Evolutionary conservation across 1,284 basidiomycete species (phyloP).

Genomic region (Serendipita sp.): DNA sequence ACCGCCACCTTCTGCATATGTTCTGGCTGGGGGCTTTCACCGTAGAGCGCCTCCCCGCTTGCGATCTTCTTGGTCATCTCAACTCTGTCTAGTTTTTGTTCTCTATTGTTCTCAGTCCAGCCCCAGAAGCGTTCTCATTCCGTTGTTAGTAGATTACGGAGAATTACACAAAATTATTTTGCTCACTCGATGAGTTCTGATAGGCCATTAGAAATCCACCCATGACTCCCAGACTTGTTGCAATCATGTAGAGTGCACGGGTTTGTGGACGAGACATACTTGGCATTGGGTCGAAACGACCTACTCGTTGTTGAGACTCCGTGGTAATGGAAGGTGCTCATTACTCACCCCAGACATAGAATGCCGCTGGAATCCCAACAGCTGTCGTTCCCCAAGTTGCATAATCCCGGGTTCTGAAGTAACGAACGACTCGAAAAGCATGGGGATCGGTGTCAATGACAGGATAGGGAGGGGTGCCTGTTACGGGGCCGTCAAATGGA

Average conservation of each 20-base stretch:
- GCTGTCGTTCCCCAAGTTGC: conserved; percentile 71
- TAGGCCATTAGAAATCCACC: conserved; percentile 93
- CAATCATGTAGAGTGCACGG: conserved; percentile 30
- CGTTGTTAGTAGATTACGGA: not conserved
- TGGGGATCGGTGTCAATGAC: conserved; percentile 91
- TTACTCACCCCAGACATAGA: conserved; percentile 59
- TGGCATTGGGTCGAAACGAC: conserved; percentile 12
- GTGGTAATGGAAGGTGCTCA: conserved; percentile 7
- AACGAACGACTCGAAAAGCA: conserved; percentile 74
- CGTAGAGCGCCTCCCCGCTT: conserved; percentile 73
- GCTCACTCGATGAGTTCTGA: conserved; percentile 74
- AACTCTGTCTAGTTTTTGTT: conserved; percentile 58
- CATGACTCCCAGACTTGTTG: conserved; percentile 49
- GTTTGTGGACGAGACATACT: conserved; percentile 18
- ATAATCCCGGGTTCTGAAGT: conserved; percentile 84
- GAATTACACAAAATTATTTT: not conserved
- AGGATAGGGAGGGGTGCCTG: conserved; percentile 33
- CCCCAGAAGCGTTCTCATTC: conserved; percentile 87
- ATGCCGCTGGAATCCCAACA: conserved; percentile 59
- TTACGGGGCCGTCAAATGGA: conserved; percentile 4
- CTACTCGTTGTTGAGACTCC: conserved; percentile 27
- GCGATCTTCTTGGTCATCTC: conserved; percentile 61
- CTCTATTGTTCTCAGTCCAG: conserved; percentile 81
- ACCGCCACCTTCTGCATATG: conserved; percentile 85
- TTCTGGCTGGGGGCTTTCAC: conserved; percentile 63